Evolutionary conservation across 768 basidiomycete genomes (phyloP).

Genomic region (Multifurca ochricompacta): DNA sequence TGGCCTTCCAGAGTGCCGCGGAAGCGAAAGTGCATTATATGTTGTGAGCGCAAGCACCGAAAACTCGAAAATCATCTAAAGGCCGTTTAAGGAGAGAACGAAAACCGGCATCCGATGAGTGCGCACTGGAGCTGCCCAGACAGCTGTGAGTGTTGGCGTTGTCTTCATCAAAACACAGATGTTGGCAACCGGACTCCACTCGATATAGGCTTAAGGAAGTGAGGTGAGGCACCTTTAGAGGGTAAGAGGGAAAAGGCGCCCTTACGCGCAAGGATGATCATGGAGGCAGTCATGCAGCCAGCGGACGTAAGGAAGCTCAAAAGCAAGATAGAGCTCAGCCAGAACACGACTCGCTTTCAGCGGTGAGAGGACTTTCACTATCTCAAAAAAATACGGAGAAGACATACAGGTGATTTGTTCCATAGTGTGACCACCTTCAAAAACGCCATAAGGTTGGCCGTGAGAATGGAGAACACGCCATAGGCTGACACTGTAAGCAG

Average conservation of each 20-base stretch:
- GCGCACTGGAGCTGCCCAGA: constrained; percentile 31
- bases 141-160: constrained; percentile 21
- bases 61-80: constrained; percentile 31
- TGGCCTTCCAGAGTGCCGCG: constrained; percentile 25
- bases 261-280: background rate
- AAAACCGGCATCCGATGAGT: background rate
- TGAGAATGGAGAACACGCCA: constrained; percentile 26
- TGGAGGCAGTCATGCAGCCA: constrained; percentile 19
- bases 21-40: constrained; percentile 32
- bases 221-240: background rate
- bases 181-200: constrained; percentile 19
- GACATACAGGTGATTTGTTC: constrained; percentile 29
- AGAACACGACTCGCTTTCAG: constrained; percentile 20
- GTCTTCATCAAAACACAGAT: constrained; percentile 28
- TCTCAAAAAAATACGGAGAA: background rate
- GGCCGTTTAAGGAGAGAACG: background rate
- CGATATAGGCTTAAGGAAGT: constrained; percentile 23
- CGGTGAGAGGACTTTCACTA: background rate
- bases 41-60: constrained; percentile 28
- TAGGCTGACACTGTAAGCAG: constrained; percentile 23
- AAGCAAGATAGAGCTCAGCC: constrained; percentile 24
- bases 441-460: constrained; percentile 30
- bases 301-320: constrained; percentile 25
- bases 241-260: no score
- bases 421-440: constrained; percentile 31